Evolutionary conservation across 176 grass and related monocot genomes (phyloP).

Genomic region (Pontederia paniculata): DNA sequence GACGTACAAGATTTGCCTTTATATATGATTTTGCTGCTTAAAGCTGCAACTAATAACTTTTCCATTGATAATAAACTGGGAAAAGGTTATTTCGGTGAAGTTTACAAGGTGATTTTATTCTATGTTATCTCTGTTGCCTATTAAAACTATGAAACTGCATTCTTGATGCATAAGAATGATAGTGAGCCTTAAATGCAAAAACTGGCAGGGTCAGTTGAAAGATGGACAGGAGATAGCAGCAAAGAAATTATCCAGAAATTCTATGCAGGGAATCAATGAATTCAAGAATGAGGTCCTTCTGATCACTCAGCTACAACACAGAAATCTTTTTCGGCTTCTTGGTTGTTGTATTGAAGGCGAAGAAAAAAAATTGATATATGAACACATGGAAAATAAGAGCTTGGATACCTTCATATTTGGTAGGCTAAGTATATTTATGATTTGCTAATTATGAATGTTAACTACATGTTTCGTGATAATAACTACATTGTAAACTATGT

Average conservation of each 20-base stretch:
- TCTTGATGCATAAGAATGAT: background rate
- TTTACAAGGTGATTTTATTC: conserved; percentile 30
- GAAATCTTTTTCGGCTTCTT: conserved; percentile 46
- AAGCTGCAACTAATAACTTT: conserved; percentile 27
- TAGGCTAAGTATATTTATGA: background rate
- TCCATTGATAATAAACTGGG: conserved; percentile 23
- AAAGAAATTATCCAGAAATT: conserved; percentile 36
- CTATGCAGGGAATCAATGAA: conserved; percentile 26
- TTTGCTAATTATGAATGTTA: background rate
- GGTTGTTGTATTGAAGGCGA: conserved; percentile 41
- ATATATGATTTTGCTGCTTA: conserved; percentile 19
- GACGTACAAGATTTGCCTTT: conserved; percentile 8
- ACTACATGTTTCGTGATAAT: no score
- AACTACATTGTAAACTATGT: no score
- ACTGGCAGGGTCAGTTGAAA: conserved; percentile 19
- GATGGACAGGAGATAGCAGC: conserved; percentile 45
- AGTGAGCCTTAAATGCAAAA: background rate
- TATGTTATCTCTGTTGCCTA: no score
- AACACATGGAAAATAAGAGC: conserved; percentile 55
- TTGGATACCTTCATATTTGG: conserved; percentile 48
- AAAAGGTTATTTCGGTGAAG: conserved; percentile 30
- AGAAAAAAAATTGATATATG: conserved; percentile 35
- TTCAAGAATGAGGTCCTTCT: conserved; percentile 56
- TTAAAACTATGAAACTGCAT: background rate
- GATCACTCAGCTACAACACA: conserved; percentile 48